Evolutionary conservation across 2,329 filamentous ascomycete species (phyloP), one percentile per base, ranked within the genome.

Genomic region (Pseudogymnoascus sp.): DNA sequence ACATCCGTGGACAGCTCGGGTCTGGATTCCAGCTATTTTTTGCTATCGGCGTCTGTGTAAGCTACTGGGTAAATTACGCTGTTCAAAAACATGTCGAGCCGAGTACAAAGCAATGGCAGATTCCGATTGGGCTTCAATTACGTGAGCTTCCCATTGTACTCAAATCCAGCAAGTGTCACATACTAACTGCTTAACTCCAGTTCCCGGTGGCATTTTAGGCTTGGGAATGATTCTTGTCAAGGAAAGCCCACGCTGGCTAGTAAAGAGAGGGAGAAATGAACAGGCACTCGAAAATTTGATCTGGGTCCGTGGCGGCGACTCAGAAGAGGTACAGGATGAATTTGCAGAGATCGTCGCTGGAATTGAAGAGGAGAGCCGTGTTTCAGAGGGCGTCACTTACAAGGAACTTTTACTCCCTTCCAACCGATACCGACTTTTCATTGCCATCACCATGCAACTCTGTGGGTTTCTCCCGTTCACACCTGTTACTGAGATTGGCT

Each of bases 251-350:
- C 73, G 80, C n/a, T 83, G 80, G 80, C 71, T 82, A 2, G 79
- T 79, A 0, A 77, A 79, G 67, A 77, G 76, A 37, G 79, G 79
- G 1, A 73, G 75, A 13, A 73, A 72, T 2, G 78, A 82, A 1
- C 75, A 82, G 67, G 81, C 80, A 1, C 72, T 79, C 64, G 72
- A 79, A 62, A 79, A 77, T 2, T 70, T 83, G n/a, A 75, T 78
- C 19, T 83, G 81, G 81, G 77, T 83, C 11, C 78, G 81, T 2
- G 81, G 80, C 3, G 80, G 79, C n/a, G 75, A 77, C 57, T 71
- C 69, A 1, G 68, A 73, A 7, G 70, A 73, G 23, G 76, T 77
- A 1, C 69, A 72, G 36, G 71, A 73, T 62, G 76, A 78, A 72
- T 77, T 77, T 67, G 71, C 73, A 2, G 77, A 79, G 67, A 79